phyloP scores from a whole-genome alignment of 164 flowering plant genomes.

The Liriodendron chinense region DNA sequence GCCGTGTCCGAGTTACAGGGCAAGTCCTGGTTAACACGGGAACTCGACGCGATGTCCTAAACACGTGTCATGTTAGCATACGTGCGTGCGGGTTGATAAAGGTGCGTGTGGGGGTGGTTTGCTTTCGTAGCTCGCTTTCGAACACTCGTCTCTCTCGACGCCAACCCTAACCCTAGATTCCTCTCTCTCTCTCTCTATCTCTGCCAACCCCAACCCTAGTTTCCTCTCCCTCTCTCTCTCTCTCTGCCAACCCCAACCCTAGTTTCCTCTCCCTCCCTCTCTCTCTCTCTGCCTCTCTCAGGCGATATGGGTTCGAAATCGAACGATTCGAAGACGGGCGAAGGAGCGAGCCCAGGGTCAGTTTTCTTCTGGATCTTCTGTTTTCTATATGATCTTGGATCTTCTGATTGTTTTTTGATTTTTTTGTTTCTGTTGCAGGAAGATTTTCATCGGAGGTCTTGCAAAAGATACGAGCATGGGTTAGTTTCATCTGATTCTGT shows the following conservation, averaged over 20 bases:
- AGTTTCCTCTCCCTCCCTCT: too few relatives aligned
- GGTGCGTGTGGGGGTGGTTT: too few relatives aligned
- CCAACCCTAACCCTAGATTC: constrained; percentile 7
- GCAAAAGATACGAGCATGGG: constrained; percentile 66
- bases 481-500: constrained; percentile 15
- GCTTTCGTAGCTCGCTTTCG: background rate
- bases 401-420: background rate
- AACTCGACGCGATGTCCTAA: too few relatives aligned
- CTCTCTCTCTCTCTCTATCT: background rate
- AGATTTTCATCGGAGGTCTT: constrained; percentile 89
- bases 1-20: too few relatives aligned
- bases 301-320: constrained; percentile 42
- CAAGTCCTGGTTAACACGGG: too few relatives aligned
- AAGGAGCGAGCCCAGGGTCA: constrained; percentile 73
- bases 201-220: background rate
- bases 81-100: too few relatives aligned
- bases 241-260: background rate
- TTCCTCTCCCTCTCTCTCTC: too few relatives aligned
- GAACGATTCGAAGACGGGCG: constrained; percentile 26
- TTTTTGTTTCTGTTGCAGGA: constrained; percentile 40
- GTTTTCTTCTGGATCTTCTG: background rate
- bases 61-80: too few relatives aligned
- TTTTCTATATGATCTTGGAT: background rate
- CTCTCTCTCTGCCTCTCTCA: too few relatives aligned
- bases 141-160: background rate